Conservation (phyloP, 1,284 basidiomycete species). For the Heterobasidion parviporum region DNA sequence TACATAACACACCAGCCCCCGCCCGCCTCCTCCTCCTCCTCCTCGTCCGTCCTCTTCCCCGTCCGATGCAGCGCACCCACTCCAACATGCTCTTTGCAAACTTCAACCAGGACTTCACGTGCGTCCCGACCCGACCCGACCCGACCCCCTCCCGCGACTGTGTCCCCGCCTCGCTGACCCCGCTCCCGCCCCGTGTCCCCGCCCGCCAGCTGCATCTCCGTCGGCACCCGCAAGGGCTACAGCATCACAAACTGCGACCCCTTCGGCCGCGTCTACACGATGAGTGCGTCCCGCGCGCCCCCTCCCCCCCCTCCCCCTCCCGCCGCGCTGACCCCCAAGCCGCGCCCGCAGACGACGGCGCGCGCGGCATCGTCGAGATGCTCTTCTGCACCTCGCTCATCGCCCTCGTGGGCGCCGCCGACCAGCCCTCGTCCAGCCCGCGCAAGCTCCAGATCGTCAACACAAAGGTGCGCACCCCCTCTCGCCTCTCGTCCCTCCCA, state of each 20-base stretch:
- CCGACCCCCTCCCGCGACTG: no score
- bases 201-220: conserved; percentile 71
- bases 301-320: no score
- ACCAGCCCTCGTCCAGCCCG: conserved; percentile 82
- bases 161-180: conserved; percentile 10
- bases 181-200: neutral
- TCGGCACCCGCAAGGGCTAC: conserved; percentile 94
- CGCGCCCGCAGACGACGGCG: conserved; percentile 66
- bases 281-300: conserved; percentile 63
- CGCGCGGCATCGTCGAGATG: conserved; percentile 97
- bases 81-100: conserved; percentile 74
- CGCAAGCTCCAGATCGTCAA: conserved; percentile 96
- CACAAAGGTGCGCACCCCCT: no score
- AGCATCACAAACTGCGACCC: conserved; percentile 98
- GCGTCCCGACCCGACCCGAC: neutral
- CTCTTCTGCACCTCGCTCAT: conserved; percentile 98
- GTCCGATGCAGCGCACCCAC: conserved; percentile 27
- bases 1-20: no score
- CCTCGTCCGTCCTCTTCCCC: neutral
- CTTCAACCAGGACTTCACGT: conserved; percentile 87
- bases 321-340: no score
- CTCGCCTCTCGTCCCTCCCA: neutral
- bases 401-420: conserved; percentile 90
- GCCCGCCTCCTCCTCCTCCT: neutral
- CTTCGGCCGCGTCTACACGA: conserved; percentile 91